Evolutionary conservation across 2,329 filamentous ascomycete species (phyloP).

Genomic region (Hypomyces rosellus): DNA sequence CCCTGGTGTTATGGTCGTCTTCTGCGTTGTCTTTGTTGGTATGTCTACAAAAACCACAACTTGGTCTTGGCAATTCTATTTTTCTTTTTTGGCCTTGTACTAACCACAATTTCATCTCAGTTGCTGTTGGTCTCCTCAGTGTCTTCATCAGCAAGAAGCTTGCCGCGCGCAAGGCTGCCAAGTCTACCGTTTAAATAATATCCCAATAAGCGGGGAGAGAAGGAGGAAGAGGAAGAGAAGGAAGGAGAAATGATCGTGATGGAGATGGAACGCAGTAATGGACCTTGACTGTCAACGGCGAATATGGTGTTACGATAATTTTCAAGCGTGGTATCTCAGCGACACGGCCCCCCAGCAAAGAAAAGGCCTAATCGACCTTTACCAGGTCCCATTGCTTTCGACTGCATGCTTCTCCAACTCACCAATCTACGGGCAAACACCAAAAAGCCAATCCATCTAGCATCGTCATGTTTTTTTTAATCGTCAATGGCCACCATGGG

Average conservation of each 20-base stretch:
- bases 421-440: constrained; percentile 7
- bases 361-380: no score
- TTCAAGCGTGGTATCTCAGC: constrained; percentile 9
- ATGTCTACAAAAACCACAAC: constrained; percentile 13
- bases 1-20: constrained; percentile 37
- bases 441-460: not conserved
- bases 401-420: not conserved
- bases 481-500: constrained; percentile 8
- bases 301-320: constrained; percentile 12
- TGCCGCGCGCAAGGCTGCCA: constrained; percentile 27
- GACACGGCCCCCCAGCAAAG: constrained; percentile 6
- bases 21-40: constrained; percentile 37
- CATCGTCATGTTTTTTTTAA: not conserved
- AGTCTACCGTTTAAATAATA: constrained; percentile 13
- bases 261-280: constrained; percentile 12
- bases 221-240: no score
- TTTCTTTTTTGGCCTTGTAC: constrained; percentile 4
- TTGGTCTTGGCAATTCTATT: not conserved
- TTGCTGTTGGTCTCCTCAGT: constrained; percentile 26
- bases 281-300: constrained; percentile 11
- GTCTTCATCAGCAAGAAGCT: constrained; percentile 28
- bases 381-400: no score
- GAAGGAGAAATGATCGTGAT: not conserved
- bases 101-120: constrained; percentile 19
- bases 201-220: no score